Percentiles rank a stretch among this genome's conserved stretches.
Evolutionary conservation across 306 rosid genomes (phyloP).

Genomic region (Lathyrus tuberosus): DNA sequence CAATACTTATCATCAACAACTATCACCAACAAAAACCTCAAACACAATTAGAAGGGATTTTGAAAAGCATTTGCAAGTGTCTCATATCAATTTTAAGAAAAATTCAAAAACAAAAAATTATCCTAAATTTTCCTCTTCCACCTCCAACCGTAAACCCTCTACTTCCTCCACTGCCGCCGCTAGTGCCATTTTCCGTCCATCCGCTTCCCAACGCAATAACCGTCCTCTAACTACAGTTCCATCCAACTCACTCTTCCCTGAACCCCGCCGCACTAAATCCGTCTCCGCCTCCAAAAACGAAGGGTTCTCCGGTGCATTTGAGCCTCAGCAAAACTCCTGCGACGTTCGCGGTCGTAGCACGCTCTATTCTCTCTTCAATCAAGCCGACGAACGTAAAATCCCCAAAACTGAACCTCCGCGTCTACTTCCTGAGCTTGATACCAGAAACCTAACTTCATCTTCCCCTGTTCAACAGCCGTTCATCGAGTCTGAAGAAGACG

Average conservation of each 20-base stretch:
- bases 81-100: no score
- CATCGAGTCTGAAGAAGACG: no score
- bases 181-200: conserved; percentile 78
- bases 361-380: conserved; percentile 68
- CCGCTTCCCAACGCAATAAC: conserved; percentile 11
- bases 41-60: no score
- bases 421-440: no score
- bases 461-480: no score
- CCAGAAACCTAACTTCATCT: no score
- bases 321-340: conserved; percentile 90
- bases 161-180: conserved; percentile 90
- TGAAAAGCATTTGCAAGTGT: no score
- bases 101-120: no score
- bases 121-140: no score
- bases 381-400: conserved; percentile 76
- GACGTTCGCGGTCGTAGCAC: conserved; percentile 91
- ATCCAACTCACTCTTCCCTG: conserved; percentile 68
- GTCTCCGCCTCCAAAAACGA: conserved; percentile 95
- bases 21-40: no score
- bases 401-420: no score
- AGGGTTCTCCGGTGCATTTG: conserved; percentile 75
- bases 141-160: conserved; percentile 56
- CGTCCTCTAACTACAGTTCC: conserved; percentile 35
- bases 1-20: no score
- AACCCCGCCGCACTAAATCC: conserved; percentile 93